phyloP scores from a whole-genome alignment of 169 alveolate genomes.

The Plasmodium inui region DNA sequence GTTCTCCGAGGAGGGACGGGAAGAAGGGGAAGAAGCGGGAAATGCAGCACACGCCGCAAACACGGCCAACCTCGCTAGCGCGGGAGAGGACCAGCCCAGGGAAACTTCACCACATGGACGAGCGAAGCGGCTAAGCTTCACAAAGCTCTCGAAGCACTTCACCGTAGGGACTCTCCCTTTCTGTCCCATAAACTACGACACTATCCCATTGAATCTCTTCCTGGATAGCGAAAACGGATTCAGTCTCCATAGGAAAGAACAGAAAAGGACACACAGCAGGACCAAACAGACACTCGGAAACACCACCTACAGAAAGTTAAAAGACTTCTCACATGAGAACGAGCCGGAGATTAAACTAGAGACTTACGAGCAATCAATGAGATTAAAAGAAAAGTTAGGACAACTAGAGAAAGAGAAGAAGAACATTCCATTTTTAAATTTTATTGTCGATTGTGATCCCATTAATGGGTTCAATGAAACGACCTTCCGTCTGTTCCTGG shows the following conservation, averaged over 20 bases:
- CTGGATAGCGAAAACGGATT: background rate
- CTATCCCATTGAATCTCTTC: constrained; percentile 42
- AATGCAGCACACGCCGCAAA: background rate
- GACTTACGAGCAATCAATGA: constrained; percentile 68
- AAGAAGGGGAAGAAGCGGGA: background rate
- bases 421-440: constrained; percentile 77
- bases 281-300: background rate
- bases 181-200: constrained; percentile 40
- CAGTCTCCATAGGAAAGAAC: constrained; percentile 23
- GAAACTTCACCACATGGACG: background rate
- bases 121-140: background rate
- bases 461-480: constrained; percentile 83
- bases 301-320: constrained; percentile 27
- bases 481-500: constrained; percentile 79
- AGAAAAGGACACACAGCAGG: constrained; percentile 1
- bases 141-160: constrained; percentile 38
- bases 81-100: background rate
- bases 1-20: background rate
- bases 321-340: constrained; percentile 18
- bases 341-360: constrained; percentile 61
- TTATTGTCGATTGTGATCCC: constrained; percentile 82
- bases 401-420: constrained; percentile 28
- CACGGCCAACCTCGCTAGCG: background rate
- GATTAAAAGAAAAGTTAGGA: constrained; percentile 40
- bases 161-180: constrained; percentile 8